These are phyloP conservation scores for Hibiscus mutabilis DNA, from an alignment of 345 rosid genomes.

Conservation along the genomic window DNA sequence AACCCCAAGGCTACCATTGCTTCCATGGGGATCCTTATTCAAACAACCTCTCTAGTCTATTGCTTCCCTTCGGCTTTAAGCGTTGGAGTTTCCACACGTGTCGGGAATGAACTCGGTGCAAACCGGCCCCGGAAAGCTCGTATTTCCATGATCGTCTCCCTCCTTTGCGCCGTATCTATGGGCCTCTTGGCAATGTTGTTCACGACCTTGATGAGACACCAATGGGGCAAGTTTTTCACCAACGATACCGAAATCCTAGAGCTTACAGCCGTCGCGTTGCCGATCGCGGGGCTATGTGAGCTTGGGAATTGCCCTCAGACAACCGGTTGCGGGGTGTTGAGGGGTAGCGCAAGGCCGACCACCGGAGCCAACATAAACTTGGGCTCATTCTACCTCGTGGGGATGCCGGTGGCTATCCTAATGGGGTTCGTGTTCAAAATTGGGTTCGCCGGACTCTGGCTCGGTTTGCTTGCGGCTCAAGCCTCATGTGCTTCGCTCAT, in stretches of 20 bases:
- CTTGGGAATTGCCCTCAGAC: constrained; percentile 98
- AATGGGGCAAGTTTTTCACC: constrained; percentile 84
- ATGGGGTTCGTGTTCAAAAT: constrained; percentile 54
- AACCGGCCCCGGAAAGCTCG: constrained; percentile 76
- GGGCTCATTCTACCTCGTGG: constrained; percentile 87
- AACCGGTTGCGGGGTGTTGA: constrained; percentile 83
- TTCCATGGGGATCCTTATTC: constrained; percentile 95
- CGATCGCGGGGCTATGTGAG: constrained; percentile 86
- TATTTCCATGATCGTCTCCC: constrained; percentile 63
- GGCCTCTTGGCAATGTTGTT: constrained; percentile 74
- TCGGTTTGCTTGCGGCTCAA: constrained; percentile 92
- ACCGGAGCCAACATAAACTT: constrained; percentile 88
- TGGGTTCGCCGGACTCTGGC: constrained; percentile 88
- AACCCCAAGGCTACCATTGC: constrained; percentile 88
- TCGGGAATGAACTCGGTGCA: constrained; percentile 90
- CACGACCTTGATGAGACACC: constrained; percentile 62
- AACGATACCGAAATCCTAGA: constrained; percentile 55
- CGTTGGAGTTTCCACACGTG: constrained; percentile 85
- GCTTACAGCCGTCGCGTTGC: constrained; percentile 76
- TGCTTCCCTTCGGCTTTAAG: constrained; percentile 90
- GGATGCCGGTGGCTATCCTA: constrained; percentile 79
- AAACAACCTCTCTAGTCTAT: constrained; percentile 80
- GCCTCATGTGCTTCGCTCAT: constrained; percentile 76
- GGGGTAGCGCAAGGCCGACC: constrained; percentile 87
- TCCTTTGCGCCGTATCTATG: constrained; percentile 43